Conservation (phyloP, 2,329 filamentous ascomycete genomes). For the Biscogniauxia sp. region DNA sequence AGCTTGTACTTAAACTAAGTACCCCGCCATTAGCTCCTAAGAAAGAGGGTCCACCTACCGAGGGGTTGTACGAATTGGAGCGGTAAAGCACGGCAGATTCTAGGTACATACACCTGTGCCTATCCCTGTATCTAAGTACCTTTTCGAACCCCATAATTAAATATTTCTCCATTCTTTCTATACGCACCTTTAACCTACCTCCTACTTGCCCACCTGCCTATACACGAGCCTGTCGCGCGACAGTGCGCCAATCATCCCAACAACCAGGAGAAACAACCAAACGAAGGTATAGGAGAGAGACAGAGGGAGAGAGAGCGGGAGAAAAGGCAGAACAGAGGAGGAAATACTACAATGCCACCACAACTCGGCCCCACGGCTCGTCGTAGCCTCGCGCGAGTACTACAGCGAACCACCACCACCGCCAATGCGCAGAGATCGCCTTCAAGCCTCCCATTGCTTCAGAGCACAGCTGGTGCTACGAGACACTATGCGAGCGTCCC, state of each 20-base stretch:
- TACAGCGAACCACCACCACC: constrained; percentile 20
- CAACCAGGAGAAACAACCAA: neutral
- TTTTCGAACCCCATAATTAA: neutral
- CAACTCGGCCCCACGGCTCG: constrained; percentile 25
- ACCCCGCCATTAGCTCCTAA: constrained; percentile 10
- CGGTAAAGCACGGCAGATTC: constrained; percentile 20
- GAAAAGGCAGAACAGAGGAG: neutral
- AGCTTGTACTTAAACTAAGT: constrained; percentile 6
- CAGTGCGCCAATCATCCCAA: neutral
- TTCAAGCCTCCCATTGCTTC: constrained; percentile 6
- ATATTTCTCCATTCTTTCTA: neutral
- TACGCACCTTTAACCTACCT: neutral
- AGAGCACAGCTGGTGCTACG: constrained; percentile 16
- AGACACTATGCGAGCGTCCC: constrained; percentile 30
- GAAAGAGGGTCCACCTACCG: neutral
- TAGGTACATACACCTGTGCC: neutral
- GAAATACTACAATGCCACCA: constrained; percentile 21
- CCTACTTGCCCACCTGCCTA: neutral
- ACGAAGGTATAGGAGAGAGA: neutral
- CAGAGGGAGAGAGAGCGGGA: neutral
- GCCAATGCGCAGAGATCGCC: constrained; percentile 15
- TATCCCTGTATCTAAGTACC: too few species aligned
- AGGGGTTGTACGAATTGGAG: constrained; percentile 8
- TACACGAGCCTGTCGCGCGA: neutral
- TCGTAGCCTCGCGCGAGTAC: constrained; percentile 21